Evolutionary conservation across 176 grass and related monocot genomes (phyloP), one percentile per base, ranked within the genome.

Genomic region (Saccharum officinarum): DNA sequence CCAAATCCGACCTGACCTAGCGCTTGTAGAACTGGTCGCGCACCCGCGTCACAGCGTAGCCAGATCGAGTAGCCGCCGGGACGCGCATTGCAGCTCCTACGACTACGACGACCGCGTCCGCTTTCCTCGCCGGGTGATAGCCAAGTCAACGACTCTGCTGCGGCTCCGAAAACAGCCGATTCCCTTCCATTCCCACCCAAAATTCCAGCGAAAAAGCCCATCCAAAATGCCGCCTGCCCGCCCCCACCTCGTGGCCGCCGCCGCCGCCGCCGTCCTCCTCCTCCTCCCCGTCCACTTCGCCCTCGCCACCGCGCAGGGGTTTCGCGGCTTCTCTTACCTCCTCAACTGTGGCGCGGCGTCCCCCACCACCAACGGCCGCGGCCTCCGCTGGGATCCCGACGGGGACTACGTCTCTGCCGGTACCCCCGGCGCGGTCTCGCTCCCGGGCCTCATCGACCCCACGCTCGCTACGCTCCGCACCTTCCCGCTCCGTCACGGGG

Each of bases 401-500:
- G 22, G 2, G 2, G 5, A 14, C 57, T 94, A 75, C 86, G 86
- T 91, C 83, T 65, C 78, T 44, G 70, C 89, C 30, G 97, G 91
- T 62, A 6, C 52, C 25, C 70, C 89, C 59, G 65, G 26, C 55
- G 33, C 40, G 55, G 87, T 91, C 75, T 20, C 76, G 33, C 44
- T 87, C 61, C 44, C 64, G 42, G 86, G 7, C 46, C 85, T 98
- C 82, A 64, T 95, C 67, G 73, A 86, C 26, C 88, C 89, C 33
- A 75, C 82, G 55, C 90, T 98, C 81, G 88, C 93, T 84, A 91
- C 93, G 37, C 78, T 92, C 74, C 97, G 97, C 30, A 64, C 39
- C 67, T 98, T 98, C 77, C 91, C 97, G 7, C 23, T 20, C 77
- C 60, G 62, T 25, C 41, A 52, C 20, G 55, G 50, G n/a, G 46